phyloP scores from a whole-genome alignment of 192 early-diverging fungal species.

The Umbelopsis vinacea region DNA sequence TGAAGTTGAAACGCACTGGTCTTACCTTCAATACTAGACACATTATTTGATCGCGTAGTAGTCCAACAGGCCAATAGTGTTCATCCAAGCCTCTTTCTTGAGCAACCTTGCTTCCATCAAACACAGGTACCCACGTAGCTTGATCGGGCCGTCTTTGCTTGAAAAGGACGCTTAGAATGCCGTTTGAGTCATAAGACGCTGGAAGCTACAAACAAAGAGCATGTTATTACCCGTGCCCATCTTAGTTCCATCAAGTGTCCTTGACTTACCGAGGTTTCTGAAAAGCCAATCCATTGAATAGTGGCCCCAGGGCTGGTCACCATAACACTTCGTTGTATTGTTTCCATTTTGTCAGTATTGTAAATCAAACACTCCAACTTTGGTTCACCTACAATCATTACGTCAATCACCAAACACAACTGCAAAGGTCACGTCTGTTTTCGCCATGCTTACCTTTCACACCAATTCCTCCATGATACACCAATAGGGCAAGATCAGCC shows the following conservation, averaged over 20 bases:
- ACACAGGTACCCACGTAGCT: constrained; percentile 82
- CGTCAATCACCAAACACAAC: not conserved
- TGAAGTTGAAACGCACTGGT: not conserved
- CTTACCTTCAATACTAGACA: constrained; percentile 74
- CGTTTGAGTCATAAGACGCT: constrained; percentile 78
- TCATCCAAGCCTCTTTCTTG: constrained; percentile 50
- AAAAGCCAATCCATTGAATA: constrained; percentile 86
- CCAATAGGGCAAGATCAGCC: constrained; percentile 46
- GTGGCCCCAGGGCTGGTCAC: constrained; percentile 65
- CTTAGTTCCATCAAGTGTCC: too few relatives aligned
- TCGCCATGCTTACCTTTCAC: constrained; percentile 27
- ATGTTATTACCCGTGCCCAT: too few relatives aligned
- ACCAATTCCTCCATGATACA: constrained; percentile 40
- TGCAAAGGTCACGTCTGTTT: constrained; percentile 22
- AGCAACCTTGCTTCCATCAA: constrained; percentile 62
- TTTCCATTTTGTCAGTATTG: constrained; percentile 55
- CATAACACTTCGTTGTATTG: constrained; percentile 61
- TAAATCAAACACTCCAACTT: constrained; percentile 69
- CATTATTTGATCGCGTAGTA: constrained; percentile 71
- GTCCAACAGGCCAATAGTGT: constrained; percentile 86
- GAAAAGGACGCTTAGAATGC: constrained; percentile 74
- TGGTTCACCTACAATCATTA: constrained; percentile 42
- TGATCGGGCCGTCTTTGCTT: constrained; percentile 65
- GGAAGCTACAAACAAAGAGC: constrained; percentile 56
- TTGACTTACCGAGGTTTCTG: constrained; percentile 66